Percentiles rank a stretch among this genome's conserved stretches.
phyloP scores from a whole-genome alignment of 2,329 filamentous ascomycete species.

The Atkinsonella texensis region DNA sequence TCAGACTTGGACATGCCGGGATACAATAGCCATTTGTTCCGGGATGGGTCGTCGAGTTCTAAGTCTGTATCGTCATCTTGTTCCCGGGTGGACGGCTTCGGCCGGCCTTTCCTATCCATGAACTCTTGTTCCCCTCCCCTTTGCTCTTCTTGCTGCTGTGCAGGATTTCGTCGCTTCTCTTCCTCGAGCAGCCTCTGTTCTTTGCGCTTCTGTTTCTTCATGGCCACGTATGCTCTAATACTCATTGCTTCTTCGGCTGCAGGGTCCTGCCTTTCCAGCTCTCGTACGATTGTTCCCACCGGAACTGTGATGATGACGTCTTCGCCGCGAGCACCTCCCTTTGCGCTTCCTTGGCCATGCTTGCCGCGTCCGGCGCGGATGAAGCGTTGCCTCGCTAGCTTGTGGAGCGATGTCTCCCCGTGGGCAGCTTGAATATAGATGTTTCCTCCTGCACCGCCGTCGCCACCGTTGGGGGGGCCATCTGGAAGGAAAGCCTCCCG shows the following conservation, averaged over 20 bases:
- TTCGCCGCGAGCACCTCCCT: conserved; percentile 67
- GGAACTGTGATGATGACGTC: conserved; percentile 85
- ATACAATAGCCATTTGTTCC: conserved; percentile 77
- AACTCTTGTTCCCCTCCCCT: not conserved
- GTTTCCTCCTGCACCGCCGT: conserved; percentile 83
- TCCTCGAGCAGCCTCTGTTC: conserved; percentile 24
- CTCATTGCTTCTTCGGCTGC: conserved; percentile 48
- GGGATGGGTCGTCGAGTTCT: conserved; percentile 32
- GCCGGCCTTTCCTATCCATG: conserved; percentile 4
- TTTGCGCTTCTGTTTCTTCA: conserved; percentile 21
- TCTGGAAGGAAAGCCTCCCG: conserved; percentile 82
- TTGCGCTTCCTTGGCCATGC: conserved; percentile 63
- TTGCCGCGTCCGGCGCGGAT: conserved; percentile 65
- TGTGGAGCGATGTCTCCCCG: conserved; percentile 87
- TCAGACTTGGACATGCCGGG: conserved; percentile 63
- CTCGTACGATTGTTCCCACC: conserved; percentile 80
- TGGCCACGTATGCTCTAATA: conserved; percentile 19
- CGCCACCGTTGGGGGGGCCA: conserved; percentile 87
- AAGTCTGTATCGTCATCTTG: conserved; percentile 25
- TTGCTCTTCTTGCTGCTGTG: conserved; percentile 6
- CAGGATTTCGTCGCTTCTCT: conserved; percentile 11
- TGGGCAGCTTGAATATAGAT: conserved; percentile 89
- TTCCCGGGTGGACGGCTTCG: conserved; percentile 5
- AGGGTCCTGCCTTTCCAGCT: conserved; percentile 69
- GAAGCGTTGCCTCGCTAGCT: conserved; percentile 66